These are phyloP conservation scores for Leishmania major DNA, from an alignment of 208 protist species.

Conservation along the genomic window DNA sequence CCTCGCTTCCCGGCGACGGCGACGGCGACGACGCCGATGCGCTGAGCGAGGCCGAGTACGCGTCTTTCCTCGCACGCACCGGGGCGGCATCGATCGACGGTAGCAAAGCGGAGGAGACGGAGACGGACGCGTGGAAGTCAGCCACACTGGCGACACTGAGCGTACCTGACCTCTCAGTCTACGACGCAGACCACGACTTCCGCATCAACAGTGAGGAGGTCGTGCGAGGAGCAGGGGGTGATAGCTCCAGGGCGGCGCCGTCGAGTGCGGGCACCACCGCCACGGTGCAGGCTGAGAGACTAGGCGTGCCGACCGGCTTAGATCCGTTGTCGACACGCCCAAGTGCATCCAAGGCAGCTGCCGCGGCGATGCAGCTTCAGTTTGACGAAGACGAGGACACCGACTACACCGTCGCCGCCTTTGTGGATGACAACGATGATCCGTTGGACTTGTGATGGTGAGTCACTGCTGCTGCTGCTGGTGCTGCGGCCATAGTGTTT, in stretches of 20 bases:
- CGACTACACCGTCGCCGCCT: slow-evolving; percentile 33
- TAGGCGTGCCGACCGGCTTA: background rate
- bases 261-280: background rate
- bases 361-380: slow-evolving; percentile 28
- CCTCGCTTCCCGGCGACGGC: background rate
- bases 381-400: slow-evolving; percentile 40
- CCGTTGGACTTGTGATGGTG: slow-evolving; percentile 9
- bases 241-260: background rate
- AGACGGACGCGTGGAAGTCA: slow-evolving; percentile 23
- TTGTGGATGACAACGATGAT: slow-evolving; percentile 22
- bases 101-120: background rate
- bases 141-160: slow-evolving; percentile 48
- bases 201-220: slow-evolving; percentile 68
- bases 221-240: slow-evolving; percentile 20
- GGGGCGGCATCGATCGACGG: background rate
- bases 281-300: background rate
- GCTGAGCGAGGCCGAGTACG: slow-evolving; percentile 27
- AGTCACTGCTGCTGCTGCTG: background rate
- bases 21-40: background rate
- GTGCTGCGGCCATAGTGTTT: background rate
- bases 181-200: slow-evolving; percentile 64
- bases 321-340: background rate
- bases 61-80: slow-evolving; percentile 25
- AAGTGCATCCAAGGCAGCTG: background rate
- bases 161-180: slow-evolving; percentile 74